Evolutionary conservation across 2,329 filamentous ascomycete genomes (phyloP), one percentile per base, ranked within the genome.

Genomic region (Hirsutella minnesotensis): DNA sequence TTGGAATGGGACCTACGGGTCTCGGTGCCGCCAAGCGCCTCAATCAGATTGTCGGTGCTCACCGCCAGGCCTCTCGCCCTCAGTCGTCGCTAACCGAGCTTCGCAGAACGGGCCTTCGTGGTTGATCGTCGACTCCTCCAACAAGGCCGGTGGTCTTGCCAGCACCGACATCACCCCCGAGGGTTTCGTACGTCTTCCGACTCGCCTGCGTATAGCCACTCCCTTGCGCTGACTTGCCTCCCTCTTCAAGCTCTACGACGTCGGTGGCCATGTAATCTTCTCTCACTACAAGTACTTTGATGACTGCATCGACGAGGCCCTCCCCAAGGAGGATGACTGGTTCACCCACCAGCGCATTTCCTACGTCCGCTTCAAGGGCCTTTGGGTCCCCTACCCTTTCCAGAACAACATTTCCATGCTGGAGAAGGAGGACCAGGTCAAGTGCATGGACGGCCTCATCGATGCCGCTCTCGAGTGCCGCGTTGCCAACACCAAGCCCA

Each of bases 251-350:
- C 79, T 98, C 57, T 98, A 95, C 77, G 92, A 98, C 69, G 92
- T 98, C 56, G 89, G 89, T 63, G 89, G 89, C 56, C 89, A 95
- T 69, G 89, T 95, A 69, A 95, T 95, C 71, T 95, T 95, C 78
- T 95, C 89, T 56, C 89, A 95, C 79, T 98, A 98, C 83, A 95
- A 95, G 73, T 98, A 98, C 80, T 98, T 98, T 65, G 92, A 98
- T 70, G 92, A 98, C 74, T 94, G 86, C 73, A 83, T 98, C 62
- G 79, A 96, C 65, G 92, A 98, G 75, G 92, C 92, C 42, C 81
- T 98, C 35, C 92, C 92, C 57, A 87, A 87, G 60, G 79, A 88
- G 46, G 83, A 86, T 46, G 92, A 98, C 72, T 98, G 92, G 92
- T 96, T 84, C 70, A 86, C 81, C 52, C 92, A 98, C 73, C 84